These are phyloP conservation scores for Mortierella hygrophila DNA, from an alignment of 192 early-diverging fungal genomes.

Conservation along the genomic window DNA sequence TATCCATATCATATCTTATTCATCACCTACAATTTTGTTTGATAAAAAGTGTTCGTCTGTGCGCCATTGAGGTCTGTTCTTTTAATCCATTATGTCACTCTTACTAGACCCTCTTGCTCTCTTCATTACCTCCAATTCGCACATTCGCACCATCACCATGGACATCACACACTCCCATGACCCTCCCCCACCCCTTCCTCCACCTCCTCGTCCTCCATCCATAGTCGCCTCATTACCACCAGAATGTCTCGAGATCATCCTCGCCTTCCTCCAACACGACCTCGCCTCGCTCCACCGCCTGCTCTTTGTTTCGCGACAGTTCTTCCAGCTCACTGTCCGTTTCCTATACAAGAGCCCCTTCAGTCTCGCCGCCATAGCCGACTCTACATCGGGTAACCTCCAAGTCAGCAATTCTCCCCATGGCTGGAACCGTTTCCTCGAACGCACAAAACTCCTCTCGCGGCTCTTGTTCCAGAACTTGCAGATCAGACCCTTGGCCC, in stretches of 20 bases:
- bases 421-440: constrained; percentile 6
- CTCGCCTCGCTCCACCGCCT: constrained; percentile 27
- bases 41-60: not conserved
- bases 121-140: not conserved
- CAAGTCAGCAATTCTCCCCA: not conserved
- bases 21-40: too few species aligned
- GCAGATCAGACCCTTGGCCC: constrained; percentile 5
- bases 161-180: not conserved
- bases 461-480: constrained; percentile 34
- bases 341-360: constrained; percentile 47
- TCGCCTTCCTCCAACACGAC: constrained; percentile 24
- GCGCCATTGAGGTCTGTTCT: not conserved
- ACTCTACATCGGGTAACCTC: not conserved
- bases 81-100: not conserved
- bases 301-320: constrained; percentile 34
- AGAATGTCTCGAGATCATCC: constrained; percentile 48
- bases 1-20: not conserved
- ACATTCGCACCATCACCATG: not conserved
- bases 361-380: constrained; percentile 18
- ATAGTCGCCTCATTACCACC: constrained; percentile 17
- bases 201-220: not conserved
- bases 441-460: constrained; percentile 24
- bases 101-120: not conserved
- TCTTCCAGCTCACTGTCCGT: constrained; percentile 41
- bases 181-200: not conserved